Evolutionary conservation across 2,329 filamentous ascomycete species (phyloP), one percentile per base, ranked within the genome.

Genomic region (Sodiomyces alkalinus): DNA sequence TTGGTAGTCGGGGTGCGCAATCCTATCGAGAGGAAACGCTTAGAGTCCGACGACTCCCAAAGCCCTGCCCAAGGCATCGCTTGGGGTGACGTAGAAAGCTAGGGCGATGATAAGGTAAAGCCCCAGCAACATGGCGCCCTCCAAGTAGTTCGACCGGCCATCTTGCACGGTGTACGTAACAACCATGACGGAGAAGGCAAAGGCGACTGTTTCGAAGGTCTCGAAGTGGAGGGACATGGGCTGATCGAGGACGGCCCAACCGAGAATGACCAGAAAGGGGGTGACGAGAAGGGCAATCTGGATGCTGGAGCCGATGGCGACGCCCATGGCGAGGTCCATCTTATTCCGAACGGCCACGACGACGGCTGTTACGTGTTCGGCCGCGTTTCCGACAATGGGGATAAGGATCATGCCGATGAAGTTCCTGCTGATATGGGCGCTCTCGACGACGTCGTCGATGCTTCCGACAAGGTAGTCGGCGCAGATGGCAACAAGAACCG

Each of bases 241-340:
- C 37, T 71, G 58, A 30, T 65, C 64, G 52, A 81, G 71, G 39
- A 79, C 74, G 34, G 73, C 66, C 80, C 80, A 87, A 35, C 80
- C 80, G 20, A 86, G 62, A 38, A 87, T 73, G 30, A 87, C 80
- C 29, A 87, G 60, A 53, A 80, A 77, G 0, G 80, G 80, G 1
- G 80, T 86, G 26, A 87, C 80, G 24, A 85, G 73, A 25, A 87
- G 62, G 14, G 80, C 80, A 42, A 87, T 87, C 52, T 87, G 80
- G 47, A 87, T 74, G 49, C 76, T 81, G 33, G 76, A 82, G 25
- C 80, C 80, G 43, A 87, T 80, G 17, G 80, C 80, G 28, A 87
- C 80, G 22, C 78, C 77, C 59, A 87, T 80, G 17, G 80, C 48
- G 28, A 76, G 54, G 42, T 76, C 69, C 72, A 78, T 78, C 58